Percentiles rank a stretch among this genome's conserved stretches.
Evolutionary conservation across 1,139 yeast species (phyloP).

Genomic region (Taphrina deformans): DNA sequence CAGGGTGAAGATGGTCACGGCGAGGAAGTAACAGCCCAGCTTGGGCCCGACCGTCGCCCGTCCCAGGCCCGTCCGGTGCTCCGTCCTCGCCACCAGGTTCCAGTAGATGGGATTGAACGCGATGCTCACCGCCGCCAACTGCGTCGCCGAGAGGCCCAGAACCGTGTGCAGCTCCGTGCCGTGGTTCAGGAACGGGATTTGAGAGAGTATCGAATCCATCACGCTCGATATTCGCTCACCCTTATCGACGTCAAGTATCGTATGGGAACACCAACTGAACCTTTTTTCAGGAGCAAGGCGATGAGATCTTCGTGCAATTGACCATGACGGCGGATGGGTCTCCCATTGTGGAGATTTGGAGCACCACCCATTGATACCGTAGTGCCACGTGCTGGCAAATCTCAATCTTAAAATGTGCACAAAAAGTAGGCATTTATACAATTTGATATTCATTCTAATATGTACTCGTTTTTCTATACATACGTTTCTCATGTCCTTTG

Average conservation of each 20-base stretch:
- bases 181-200: neutral
- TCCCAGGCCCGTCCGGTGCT: constrained; percentile 73
- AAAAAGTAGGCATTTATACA: too few relatives aligned
- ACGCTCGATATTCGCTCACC: neutral
- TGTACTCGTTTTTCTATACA: too few relatives aligned
- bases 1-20: constrained; percentile 74
- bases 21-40: constrained; percentile 79
- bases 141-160: neutral
- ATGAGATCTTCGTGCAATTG: too few relatives aligned
- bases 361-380: neutral
- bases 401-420: too few relatives aligned
- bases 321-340: too few relatives aligned
- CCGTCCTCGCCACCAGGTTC: constrained; percentile 87
- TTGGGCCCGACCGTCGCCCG: constrained; percentile 67
- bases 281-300: too few relatives aligned
- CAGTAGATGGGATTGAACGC: constrained; percentile 93
- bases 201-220: neutral
- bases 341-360: neutral
- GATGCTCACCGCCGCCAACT: constrained; percentile 54
- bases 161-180: neutral
- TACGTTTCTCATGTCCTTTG: too few relatives aligned
- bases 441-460: too few relatives aligned
- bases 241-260: too few relatives aligned
- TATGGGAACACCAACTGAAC: too few relatives aligned
- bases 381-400: neutral